phyloP scores from a whole-genome alignment of 805 yeast species.

The Monosporozyma unispora region DNA sequence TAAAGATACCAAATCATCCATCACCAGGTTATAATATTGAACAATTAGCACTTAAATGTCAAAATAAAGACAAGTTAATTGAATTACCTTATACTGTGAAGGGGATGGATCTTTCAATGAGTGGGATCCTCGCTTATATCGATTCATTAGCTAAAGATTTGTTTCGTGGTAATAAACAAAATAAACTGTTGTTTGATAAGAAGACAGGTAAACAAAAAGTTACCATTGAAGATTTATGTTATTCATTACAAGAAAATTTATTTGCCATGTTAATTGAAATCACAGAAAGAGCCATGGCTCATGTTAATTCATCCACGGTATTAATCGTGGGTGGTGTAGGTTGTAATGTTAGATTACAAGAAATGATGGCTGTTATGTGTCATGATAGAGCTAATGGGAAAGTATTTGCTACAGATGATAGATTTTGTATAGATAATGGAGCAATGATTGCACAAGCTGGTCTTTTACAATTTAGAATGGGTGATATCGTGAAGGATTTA shows the following conservation, averaged over 20 bases:
- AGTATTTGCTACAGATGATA: slow-evolving; percentile 91
- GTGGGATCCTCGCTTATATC: slow-evolving; percentile 83
- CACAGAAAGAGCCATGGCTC: slow-evolving; percentile 98
- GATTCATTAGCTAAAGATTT: slow-evolving; percentile 73
- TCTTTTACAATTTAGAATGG: slow-evolving; percentile 72
- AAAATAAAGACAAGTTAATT: slow-evolving; percentile 40
- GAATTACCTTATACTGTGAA: slow-evolving; percentile 92
- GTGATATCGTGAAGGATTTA: slow-evolving; percentile 47
- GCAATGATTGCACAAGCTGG: slow-evolving; percentile 99
- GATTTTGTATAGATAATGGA: slow-evolving; percentile 96
- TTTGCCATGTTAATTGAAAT: slow-evolving; percentile 97
- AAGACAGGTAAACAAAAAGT: slow-evolving; percentile 39
- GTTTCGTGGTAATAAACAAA: slow-evolving; percentile 37
- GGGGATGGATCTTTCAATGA: slow-evolving; percentile 97
- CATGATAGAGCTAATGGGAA: slow-evolving; percentile 70
- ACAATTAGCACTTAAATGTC: slow-evolving; percentile 71
- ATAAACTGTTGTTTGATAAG: slow-evolving; percentile 31
- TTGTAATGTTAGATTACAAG: slow-evolving; percentile 80
- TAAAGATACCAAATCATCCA: slow-evolving; percentile 84
- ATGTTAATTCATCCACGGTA: slow-evolving; percentile 81
- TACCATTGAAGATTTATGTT: slow-evolving; percentile 83
- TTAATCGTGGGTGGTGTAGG: slow-evolving; percentile 99
- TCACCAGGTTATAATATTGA: slow-evolving; percentile 97
- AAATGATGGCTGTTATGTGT: slow-evolving; percentile 96
- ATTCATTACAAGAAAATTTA: slow-evolving; percentile 82